Evolutionary conservation across 495 filamentous ascomycete species (phyloP).

Genomic region (Penicillium tannophilum): DNA sequence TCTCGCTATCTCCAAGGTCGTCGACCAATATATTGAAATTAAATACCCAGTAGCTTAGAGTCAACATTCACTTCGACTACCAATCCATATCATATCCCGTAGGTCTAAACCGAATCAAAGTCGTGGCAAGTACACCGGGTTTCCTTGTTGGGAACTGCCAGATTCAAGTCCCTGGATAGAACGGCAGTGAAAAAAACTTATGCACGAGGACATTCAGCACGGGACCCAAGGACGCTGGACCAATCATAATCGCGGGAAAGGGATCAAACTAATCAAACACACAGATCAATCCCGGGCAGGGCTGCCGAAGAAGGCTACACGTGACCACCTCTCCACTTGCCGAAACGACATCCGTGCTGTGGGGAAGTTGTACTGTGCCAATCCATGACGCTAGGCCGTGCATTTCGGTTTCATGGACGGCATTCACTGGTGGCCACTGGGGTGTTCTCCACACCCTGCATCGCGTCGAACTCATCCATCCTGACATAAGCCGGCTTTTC

Average conservation of each 20-base stretch:
- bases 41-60: too few relatives aligned
- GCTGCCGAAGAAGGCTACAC: conserved; percentile 32
- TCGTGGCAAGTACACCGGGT: conserved; percentile 18
- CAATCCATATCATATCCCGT: neutral
- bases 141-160: conserved; percentile 19
- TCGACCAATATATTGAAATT: too few relatives aligned
- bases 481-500: conserved; percentile 9
- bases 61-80: too few relatives aligned
- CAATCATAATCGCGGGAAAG: neutral
- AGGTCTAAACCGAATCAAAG: neutral
- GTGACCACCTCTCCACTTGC: conserved; percentile 23
- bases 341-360: conserved; percentile 5
- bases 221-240: neutral
- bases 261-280: neutral
- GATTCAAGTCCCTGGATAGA: conserved; percentile 23
- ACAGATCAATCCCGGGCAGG: conserved; percentile 27
- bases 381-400: conserved; percentile 7
- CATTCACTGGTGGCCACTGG: conserved; percentile 6
- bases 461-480: neutral
- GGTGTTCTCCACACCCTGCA: conserved; percentile 13
- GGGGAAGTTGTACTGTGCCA: neutral
- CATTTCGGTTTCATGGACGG: conserved; percentile 14
- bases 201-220: neutral
- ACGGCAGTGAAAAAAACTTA: conserved; percentile 5
- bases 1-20: neutral